phyloP scores from a whole-genome alignment of 306 rosid genomes.

The Prunus fruticosa region DNA sequence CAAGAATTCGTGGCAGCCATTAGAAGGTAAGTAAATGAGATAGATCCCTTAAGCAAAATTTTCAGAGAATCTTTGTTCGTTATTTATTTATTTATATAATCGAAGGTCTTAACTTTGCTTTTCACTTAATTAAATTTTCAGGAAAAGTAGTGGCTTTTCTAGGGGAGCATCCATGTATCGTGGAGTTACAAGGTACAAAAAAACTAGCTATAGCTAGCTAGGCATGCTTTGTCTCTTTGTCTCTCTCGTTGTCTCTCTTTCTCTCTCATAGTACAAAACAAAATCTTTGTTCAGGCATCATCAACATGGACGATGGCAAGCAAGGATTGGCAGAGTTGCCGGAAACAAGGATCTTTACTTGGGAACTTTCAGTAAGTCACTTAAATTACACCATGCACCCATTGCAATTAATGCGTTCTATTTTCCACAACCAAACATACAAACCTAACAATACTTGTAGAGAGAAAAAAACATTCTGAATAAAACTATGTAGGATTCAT shows the following conservation, averaged over 20 bases:
- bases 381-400: background rate
- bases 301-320: conserved; percentile 99
- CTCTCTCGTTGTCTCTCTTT: background rate
- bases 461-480: background rate
- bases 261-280: background rate
- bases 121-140: conserved; percentile 28
- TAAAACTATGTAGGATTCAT: background rate
- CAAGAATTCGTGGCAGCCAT: conserved; percentile 99
- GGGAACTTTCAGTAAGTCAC: conserved; percentile 90
- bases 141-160: conserved; percentile 98
- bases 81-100: no score
- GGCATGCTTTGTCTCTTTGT: background rate
- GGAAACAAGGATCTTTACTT: conserved; percentile 98
- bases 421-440: background rate
- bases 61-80: no score
- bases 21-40: conserved; percentile 52
- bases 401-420: background rate
- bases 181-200: conserved; percentile 88
- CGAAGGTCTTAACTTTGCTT: background rate
- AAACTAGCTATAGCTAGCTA: background rate
- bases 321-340: conserved; percentile 96
- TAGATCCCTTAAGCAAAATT: background rate
- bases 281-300: conserved; percentile 67
- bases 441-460: no score
- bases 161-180: conserved; percentile 99